phyloP scores from a whole-genome alignment of 495 filamentous ascomycete species.

The Astrothelium subdiscretum region DNA sequence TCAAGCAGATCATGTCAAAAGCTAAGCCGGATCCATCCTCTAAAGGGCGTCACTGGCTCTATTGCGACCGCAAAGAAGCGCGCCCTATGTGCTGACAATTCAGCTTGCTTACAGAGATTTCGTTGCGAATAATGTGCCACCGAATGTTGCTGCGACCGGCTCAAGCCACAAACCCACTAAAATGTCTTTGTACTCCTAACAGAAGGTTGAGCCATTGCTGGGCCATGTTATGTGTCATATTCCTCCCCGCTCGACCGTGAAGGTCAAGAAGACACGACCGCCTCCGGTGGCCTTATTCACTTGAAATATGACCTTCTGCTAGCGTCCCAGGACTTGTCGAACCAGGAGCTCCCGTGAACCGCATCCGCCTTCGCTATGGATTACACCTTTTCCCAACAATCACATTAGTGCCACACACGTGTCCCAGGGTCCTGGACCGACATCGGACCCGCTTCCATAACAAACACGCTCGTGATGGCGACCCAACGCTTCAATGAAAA shows the following conservation, averaged over 20 bases:
- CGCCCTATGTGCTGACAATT: neutral
- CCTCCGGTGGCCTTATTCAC: neutral
- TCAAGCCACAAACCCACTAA: neutral
- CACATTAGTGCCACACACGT: neutral
- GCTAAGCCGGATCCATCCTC: neutral
- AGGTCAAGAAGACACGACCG: conserved; percentile 1
- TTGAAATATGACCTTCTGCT: neutral
- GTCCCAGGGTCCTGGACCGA: neutral
- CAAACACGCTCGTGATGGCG: neutral
- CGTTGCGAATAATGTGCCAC: too few relatives aligned
- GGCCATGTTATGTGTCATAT: conserved; percentile 9
- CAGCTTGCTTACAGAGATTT: too few relatives aligned
- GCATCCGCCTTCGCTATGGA: neutral
- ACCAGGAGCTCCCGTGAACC: neutral
- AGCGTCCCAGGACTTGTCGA: neutral
- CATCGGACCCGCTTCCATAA: neutral
- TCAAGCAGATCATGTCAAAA: neutral
- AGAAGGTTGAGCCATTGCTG: conserved; percentile 14
- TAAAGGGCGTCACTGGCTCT: neutral
- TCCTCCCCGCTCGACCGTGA: conserved; percentile 1
- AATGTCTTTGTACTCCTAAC: conserved; percentile 8
- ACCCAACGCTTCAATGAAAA: neutral
- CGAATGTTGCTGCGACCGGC: neutral
- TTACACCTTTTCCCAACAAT: neutral
- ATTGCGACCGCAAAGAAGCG: neutral